Evolutionary conservation across 2,329 filamentous ascomycete genomes (phyloP).

Genomic region (Hymenotorrendiella dingleyae): DNA sequence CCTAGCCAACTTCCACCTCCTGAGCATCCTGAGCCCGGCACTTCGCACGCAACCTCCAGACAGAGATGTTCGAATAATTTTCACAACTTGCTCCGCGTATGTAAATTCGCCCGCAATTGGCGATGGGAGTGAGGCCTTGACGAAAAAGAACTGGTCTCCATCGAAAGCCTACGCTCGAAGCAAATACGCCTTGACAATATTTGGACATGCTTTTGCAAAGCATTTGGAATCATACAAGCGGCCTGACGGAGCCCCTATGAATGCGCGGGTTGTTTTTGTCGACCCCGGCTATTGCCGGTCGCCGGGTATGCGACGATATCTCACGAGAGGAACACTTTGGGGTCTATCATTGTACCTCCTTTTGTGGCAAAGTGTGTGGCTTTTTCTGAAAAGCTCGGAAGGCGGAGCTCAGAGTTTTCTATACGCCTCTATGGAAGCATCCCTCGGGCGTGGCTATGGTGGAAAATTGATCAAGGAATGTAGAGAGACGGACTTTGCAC

Average conservation of each 20-base stretch:
- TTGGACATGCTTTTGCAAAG: constrained; percentile 86
- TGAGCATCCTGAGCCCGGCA: constrained; percentile 86
- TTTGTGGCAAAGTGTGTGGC: constrained; percentile 76
- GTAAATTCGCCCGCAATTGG: constrained; percentile 66
- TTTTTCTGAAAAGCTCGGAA: constrained; percentile 77
- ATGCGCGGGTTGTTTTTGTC: constrained; percentile 75
- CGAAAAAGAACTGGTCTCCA: constrained; percentile 48
- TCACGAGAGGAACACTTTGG: constrained; percentile 77
- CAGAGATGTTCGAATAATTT: constrained; percentile 82
- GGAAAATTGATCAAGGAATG: constrained; percentile 86
- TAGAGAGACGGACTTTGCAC: constrained; percentile 63
- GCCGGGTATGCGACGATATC: constrained; percentile 79
- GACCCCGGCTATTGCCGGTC: constrained; percentile 84
- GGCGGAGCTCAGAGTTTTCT: constrained; percentile 85
- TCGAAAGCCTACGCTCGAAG: constrained; percentile 56
- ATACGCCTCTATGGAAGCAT: constrained; percentile 76
- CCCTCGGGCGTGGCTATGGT: constrained; percentile 57
- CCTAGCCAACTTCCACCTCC: constrained; percentile 88
- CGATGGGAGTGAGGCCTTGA: constrained; percentile 38
- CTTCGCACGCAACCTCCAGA: constrained; percentile 88
- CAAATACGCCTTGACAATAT: constrained; percentile 79
- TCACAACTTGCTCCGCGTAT: constrained; percentile 84
- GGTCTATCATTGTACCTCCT: constrained; percentile 72
- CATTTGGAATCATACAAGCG: constrained; percentile 80
- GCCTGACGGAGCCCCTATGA: constrained; percentile 77